Evolutionary conservation across 2,329 filamentous ascomycete genomes (phyloP).

Genomic region (Aspergillus sp.): DNA sequence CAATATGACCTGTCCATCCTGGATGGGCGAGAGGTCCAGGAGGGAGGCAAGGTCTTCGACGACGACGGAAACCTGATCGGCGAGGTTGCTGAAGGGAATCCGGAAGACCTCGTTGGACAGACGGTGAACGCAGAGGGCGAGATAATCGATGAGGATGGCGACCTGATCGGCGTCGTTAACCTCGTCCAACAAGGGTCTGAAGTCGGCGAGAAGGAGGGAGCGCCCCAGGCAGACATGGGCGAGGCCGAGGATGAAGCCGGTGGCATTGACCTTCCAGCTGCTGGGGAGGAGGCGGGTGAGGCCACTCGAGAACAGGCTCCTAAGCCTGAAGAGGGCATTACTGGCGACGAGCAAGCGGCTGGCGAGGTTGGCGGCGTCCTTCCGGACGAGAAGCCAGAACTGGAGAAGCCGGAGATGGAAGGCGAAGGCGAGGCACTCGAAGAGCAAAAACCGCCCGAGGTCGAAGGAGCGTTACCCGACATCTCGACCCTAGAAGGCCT

Average conservation of each 20-base stretch:
- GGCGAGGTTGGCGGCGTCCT: neutral
- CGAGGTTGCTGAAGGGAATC: slow-evolving; percentile 46
- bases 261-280: slow-evolving; percentile 22
- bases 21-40: slow-evolving; percentile 45
- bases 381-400: neutral
- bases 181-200: slow-evolving; percentile 20
- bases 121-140: slow-evolving; percentile 29
- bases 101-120: slow-evolving; percentile 47
- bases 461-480: slow-evolving; percentile 37
- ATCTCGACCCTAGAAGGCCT: slow-evolving; percentile 46
- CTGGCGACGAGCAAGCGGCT: neutral
- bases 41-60: slow-evolving; percentile 44
- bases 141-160: slow-evolving; percentile 27
- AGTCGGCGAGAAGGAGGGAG: neutral
- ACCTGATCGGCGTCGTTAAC: slow-evolving; percentile 45
- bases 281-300: too few species aligned
- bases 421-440: slow-evolving; percentile 4
- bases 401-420: neutral
- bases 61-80: slow-evolving; percentile 42
- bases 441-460: neutral
- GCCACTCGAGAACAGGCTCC: neutral
- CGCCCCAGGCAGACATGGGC: neutral
- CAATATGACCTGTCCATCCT: slow-evolving; percentile 38
- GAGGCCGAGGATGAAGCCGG: slow-evolving; percentile 23
- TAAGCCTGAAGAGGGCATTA: neutral